Evolutionary conservation across 768 basidiomycete species (phyloP), one percentile per base, ranked within the genome.

Genomic region (Strobilomyces dryophilus): DNA sequence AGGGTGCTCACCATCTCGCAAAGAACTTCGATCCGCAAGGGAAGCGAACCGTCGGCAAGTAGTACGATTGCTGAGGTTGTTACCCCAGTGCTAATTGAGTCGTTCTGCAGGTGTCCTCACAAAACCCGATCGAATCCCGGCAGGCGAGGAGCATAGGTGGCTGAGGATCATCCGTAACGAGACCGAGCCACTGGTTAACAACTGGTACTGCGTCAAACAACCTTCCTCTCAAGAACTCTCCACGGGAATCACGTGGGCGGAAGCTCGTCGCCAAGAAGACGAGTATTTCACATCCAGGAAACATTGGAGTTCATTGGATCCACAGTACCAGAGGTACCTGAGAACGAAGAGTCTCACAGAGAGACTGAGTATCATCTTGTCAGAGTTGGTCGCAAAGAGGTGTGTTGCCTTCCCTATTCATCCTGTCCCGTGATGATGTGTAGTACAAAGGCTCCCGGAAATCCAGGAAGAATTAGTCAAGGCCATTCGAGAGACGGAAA

Each of bases 51-150:
- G 49, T 51, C 8, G 49, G 49, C 24, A 26, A 27, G 49, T 51
- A 10, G 31, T 11, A 2, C n/a, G 35, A 14, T 26, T 7, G 24
- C 1, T 8, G 20, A 31, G 24, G 12, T 1, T 24, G 5, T 4
- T 3, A 18, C 20, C 14, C 1, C 9, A 32, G 2, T 1, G 32
- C 34, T 20, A 24, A 43, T 29, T 42, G 2, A 44, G 17, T 10
- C 7, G 8, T 18, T 24, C 9, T 36, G 10, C 12, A 87, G 87
- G 86, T 44, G 84, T 88, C 4, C 73, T 87, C n/a, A 89, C 86
- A 0, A 89, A 89, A 55, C 83, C 84, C 0, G 85, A 86, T 56
- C 78, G 82, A 10, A 85, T 65, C 46, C 54, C 53, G 10, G 4
- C 12, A 6, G 62, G 68, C 26, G 52, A 59, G 10, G 58, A 56